Evolutionary conservation across 805 yeast genomes (phyloP).

Genomic region (Myxozyma mucilagina): DNA sequence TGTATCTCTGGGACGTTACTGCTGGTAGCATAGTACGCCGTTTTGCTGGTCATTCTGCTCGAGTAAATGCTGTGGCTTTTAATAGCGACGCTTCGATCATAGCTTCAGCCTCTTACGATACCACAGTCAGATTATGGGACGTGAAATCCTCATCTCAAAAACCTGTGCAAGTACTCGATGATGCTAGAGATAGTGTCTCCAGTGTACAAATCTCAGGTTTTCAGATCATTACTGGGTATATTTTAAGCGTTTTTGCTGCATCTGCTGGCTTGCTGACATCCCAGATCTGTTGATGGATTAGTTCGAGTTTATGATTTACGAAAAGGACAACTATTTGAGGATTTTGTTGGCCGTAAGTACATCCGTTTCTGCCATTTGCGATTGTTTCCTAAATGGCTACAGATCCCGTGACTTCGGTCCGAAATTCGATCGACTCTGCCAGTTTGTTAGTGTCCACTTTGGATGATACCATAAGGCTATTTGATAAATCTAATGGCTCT

Average conservation of each 20-base stretch:
- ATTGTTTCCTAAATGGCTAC: not conserved
- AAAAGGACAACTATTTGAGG: conserved; percentile 34
- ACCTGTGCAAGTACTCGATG: conserved; percentile 43
- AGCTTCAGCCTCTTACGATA: conserved; percentile 40
- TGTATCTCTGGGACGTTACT: conserved; percentile 39
- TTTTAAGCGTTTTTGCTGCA: not conserved
- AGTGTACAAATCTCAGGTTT: conserved; percentile 30
- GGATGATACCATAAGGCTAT: conserved; percentile 35
- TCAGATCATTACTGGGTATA: conserved; percentile 36
- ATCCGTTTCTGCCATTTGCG: not conserved
- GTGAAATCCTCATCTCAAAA: conserved; percentile 29
- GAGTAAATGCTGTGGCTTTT: conserved; percentile 36
- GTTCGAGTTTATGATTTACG: conserved; percentile 40
- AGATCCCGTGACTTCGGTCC: conserved; percentile 37
- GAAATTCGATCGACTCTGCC: conserved; percentile 17
- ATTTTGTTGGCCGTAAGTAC: conserved; percentile 32
- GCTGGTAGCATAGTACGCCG: conserved; percentile 34
- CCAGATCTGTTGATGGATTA: conserved; percentile 38
- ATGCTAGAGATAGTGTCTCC: conserved; percentile 41
- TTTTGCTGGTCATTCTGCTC: conserved; percentile 36
- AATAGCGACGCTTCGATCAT: conserved; percentile 35
- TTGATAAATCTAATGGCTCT: conserved; percentile 35
- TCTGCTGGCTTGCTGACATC: not conserved
- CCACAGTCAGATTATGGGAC: conserved; percentile 42
- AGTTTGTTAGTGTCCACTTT: conserved; percentile 35